Conservation (phyloP, 257 asterid species). For the Solanum sitiens region DNA sequence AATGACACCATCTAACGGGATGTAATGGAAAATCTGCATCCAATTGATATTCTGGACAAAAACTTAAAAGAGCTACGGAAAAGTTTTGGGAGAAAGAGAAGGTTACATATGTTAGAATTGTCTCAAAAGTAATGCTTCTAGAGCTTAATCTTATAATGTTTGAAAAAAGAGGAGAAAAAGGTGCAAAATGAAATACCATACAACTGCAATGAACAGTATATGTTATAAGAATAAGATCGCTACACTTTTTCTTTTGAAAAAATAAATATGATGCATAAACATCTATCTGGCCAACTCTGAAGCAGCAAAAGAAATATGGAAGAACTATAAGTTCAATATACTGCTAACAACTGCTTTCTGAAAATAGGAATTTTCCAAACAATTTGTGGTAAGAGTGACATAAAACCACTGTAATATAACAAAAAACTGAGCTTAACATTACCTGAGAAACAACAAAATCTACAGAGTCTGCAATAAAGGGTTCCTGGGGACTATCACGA, state of each 20-base stretch:
- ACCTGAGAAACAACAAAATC: constrained; percentile 99
- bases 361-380: not conserved
- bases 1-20: not conserved
- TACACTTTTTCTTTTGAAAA: not conserved
- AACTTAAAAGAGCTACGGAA: not conserved
- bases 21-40: not conserved
- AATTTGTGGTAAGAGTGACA: not conserved
- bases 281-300: not conserved
- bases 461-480: constrained; percentile 95
- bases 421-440: not conserved
- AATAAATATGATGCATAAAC: not conserved
- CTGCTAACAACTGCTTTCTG: not conserved
- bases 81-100: not conserved
- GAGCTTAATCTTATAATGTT: not conserved
- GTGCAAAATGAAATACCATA: not conserved
- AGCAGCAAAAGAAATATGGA: not conserved
- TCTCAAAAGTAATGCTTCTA: not conserved
- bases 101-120: not conserved
- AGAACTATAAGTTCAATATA: not conserved
- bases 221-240: not conserved
- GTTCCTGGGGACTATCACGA: constrained; percentile 93
- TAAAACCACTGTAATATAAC: not conserved
- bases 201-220: not conserved
- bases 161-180: not conserved
- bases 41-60: not conserved